Evolutionary conservation across 495 filamentous ascomycete species (phyloP), one percentile per base, ranked within the genome.

Genomic region (Annulohypoxylon moriforme): DNA sequence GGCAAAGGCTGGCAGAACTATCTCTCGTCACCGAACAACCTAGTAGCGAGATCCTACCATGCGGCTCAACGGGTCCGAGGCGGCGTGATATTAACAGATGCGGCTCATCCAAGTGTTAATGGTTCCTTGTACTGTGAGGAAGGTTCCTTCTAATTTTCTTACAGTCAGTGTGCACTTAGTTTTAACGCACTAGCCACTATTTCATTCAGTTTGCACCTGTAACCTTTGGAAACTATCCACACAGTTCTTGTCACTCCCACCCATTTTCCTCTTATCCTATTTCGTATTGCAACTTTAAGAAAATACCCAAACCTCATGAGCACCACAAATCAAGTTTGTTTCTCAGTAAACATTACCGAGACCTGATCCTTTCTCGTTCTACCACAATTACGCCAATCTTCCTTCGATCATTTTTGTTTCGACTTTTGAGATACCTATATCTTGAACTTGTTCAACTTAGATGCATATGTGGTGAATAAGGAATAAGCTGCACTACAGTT

Each of bases 41-140:
- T 59, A 66, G 27, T 47, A 60, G 40, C 62, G 36, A 52, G 13
- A 24, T n/a, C 25, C 44, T 31, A 20, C 18, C 6, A 52, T 2
- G n/a, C 13, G 55, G 58, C 57, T 44, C 59, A 31, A 29, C 6
- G n/a, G n/a, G n/a, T n/a, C n/a, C n/a, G n/a, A 52, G 9, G 10
- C 8, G 55, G 58, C 57, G 34, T 67, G 31, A 18, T 33, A 40
- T 40, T n/a, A 4, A 40, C 25, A 13, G 13, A 55, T 56, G 25
- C 4, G 22, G 20, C 5, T 24, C 5, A 20, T 40, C 24, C 10
- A 2, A 38, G 10, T 24, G 18, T 49, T 11, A 3, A 4, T 14
- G 22, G 42, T 20, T 20, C 6, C 33, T 36, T 47, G 6, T 18
- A 18, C 22, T 11, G 11, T n/a, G 6, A 29, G 47, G 50, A 34